phyloP scores from a whole-genome alignment of 768 basidiomycete genomes.

The Mycena galopus region DNA sequence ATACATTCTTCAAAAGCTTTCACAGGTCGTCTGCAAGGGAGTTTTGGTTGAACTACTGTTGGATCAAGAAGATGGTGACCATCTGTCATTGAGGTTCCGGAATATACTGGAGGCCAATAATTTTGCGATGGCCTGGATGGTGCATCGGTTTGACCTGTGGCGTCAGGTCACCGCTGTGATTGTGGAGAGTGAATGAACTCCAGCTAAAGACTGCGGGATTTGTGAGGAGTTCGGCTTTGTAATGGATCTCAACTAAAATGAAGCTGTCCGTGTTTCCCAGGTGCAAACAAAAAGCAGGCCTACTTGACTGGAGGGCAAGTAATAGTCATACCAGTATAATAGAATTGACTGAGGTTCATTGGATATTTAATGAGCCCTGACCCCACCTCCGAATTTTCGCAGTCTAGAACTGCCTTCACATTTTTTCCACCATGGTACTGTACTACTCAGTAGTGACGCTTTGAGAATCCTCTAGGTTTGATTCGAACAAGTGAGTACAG shows the following conservation, averaged over 20 bases:
- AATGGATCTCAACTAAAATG: neutral
- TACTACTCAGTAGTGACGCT: too few relatives aligned
- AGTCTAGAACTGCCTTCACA: neutral
- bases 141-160: neutral
- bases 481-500: too few relatives aligned
- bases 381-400: neutral
- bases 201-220: neutral
- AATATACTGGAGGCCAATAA: neutral
- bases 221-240: neutral
- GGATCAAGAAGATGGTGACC: neutral
- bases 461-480: too few relatives aligned
- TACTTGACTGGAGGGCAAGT: neutral
- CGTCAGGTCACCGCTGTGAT: neutral
- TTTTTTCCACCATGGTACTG: too few relatives aligned
- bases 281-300: neutral
- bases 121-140: neutral
- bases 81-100: neutral
- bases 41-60: neutral
- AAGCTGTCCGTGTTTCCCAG: neutral
- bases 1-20: conserved; percentile 1
- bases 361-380: neutral
- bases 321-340: too few relatives aligned
- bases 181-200: neutral
- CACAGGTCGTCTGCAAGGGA: neutral
- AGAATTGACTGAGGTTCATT: neutral